Percentiles rank a stretch among this genome's conserved stretches.
phyloP scores from a whole-genome alignment of 805 yeast genomes.

The Starmera pachycereana region DNA sequence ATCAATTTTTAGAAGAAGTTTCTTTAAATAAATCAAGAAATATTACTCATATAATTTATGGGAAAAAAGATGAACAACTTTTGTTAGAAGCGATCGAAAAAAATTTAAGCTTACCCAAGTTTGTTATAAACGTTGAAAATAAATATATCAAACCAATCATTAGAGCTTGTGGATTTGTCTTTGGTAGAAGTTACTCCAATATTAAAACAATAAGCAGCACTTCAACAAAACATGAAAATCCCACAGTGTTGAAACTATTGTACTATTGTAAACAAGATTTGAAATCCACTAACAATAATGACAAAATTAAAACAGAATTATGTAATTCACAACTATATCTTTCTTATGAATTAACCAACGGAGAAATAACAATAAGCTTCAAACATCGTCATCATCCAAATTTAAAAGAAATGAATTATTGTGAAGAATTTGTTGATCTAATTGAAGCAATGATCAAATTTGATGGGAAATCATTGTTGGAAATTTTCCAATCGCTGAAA shows the following conservation, averaged over 20 bases:
- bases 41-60: constrained; percentile 12
- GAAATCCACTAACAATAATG: constrained; percentile 5
- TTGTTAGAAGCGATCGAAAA: constrained; percentile 9
- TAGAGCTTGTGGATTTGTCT: constrained; percentile 15
- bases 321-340: constrained; percentile 15
- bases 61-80: constrained; percentile 10
- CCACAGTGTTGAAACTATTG: constrained; percentile 11
- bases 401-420: constrained; percentile 12
- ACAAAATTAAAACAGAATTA: constrained; percentile 15
- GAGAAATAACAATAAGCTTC: constrained; percentile 13
- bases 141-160: constrained; percentile 9
- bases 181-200: constrained; percentile 4
- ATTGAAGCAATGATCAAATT: constrained; percentile 4
- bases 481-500: neutral
- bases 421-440: constrained; percentile 8
- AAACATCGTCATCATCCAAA: constrained; percentile 14
- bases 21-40: constrained; percentile 8
- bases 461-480: constrained; percentile 4
- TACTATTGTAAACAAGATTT: constrained; percentile 18
- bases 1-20: constrained; percentile 10
- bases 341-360: constrained; percentile 14
- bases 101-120: constrained; percentile 7
- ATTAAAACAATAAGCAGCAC: constrained; percentile 10
- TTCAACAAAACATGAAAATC: constrained; percentile 7
- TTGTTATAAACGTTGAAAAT: constrained; percentile 8